These are phyloP conservation scores for Globisporangium recalcitrans DNA, from an alignment of 352 stramenopile genomes.

Conservation along the genomic window DNA sequence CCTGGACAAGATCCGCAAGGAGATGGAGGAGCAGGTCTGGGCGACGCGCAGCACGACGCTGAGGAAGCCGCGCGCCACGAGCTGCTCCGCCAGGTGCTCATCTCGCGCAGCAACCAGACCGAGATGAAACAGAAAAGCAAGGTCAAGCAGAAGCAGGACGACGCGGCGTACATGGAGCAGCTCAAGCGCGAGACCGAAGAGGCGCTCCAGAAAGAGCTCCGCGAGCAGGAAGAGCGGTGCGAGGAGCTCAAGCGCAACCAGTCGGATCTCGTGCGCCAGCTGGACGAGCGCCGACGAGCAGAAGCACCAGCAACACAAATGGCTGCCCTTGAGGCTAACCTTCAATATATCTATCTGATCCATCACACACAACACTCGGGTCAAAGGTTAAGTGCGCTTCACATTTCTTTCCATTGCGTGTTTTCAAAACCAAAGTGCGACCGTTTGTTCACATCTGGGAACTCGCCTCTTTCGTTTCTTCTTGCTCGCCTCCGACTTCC, in stretches of 20 bases:
- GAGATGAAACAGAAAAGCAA: slow-evolving; percentile 39
- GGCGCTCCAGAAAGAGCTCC: slow-evolving; percentile 68
- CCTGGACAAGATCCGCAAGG: slow-evolving; percentile 64
- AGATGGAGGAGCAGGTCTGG: slow-evolving; percentile 82
- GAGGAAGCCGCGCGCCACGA: slow-evolving; percentile 71
- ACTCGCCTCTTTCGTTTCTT: slow-evolving; percentile 7
- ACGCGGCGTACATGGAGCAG: slow-evolving; percentile 56
- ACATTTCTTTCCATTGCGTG: neutral
- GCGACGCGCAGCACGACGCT: slow-evolving; percentile 58
- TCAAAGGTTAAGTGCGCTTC: neutral
- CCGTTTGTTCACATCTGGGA: neutral
- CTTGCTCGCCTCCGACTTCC: slow-evolving; percentile 6
- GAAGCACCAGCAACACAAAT: slow-evolving; percentile 49
- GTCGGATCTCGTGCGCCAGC: slow-evolving; percentile 51
- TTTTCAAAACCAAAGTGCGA: neutral
- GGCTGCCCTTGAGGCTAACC: no score
- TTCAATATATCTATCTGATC: slow-evolving; percentile 8
- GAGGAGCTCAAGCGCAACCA: slow-evolving; percentile 65
- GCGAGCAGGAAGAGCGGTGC: slow-evolving; percentile 63
- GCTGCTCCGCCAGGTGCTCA: slow-evolving; percentile 62
- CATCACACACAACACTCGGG: slow-evolving; percentile 1
- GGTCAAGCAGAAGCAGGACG: slow-evolving; percentile 35
- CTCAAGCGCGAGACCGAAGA: slow-evolving; percentile 67
- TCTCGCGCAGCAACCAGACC: slow-evolving; percentile 50
- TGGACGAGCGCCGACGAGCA: slow-evolving; percentile 57